Conservation (phyloP, 176 grass and related monocot genomes). For the Oropetium thomaeum region DNA sequence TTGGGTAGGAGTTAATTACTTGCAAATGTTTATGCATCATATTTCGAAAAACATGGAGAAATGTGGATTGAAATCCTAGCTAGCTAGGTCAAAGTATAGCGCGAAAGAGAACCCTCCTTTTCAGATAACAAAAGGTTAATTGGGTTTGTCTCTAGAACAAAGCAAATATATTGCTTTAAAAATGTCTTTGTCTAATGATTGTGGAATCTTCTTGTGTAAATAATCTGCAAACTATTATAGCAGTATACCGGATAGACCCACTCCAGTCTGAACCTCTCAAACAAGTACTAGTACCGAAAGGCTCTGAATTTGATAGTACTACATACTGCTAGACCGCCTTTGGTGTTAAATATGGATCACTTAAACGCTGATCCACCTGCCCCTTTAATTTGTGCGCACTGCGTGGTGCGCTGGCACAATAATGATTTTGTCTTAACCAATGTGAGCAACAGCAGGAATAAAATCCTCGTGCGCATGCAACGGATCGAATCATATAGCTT, state of each 20-base stretch:
- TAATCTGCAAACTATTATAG: too few species aligned
- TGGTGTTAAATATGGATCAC: neutral
- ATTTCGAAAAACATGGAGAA: neutral
- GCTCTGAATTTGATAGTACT: neutral
- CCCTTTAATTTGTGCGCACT: neutral
- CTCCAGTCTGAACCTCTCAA: too few species aligned
- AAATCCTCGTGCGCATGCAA: neutral
- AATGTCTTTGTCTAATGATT: neutral
- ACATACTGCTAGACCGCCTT: neutral
- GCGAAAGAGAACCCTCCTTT: neutral
- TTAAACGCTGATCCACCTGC: neutral
- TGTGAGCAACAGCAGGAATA: slow-evolving; percentile 29
- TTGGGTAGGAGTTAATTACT: too few species aligned
- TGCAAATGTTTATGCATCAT: too few species aligned
- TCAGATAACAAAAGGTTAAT: neutral
- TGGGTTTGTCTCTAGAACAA: neutral
- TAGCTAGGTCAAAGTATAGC: too few species aligned
- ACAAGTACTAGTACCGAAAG: too few species aligned
- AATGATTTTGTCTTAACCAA: slow-evolving; percentile 4
- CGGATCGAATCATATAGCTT: too few species aligned
- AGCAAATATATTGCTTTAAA: neutral
- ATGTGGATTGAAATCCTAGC: neutral
- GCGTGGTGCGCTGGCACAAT: slow-evolving; percentile 17
- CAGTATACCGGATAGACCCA: too few species aligned
- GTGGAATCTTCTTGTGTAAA: neutral